A percentile compares a stretch with the other conserved stretches of the same genome.
Evolutionary conservation across 2,329 filamentous ascomycete genomes (phyloP).

Genomic region (Colletotrichum noveboracense): DNA sequence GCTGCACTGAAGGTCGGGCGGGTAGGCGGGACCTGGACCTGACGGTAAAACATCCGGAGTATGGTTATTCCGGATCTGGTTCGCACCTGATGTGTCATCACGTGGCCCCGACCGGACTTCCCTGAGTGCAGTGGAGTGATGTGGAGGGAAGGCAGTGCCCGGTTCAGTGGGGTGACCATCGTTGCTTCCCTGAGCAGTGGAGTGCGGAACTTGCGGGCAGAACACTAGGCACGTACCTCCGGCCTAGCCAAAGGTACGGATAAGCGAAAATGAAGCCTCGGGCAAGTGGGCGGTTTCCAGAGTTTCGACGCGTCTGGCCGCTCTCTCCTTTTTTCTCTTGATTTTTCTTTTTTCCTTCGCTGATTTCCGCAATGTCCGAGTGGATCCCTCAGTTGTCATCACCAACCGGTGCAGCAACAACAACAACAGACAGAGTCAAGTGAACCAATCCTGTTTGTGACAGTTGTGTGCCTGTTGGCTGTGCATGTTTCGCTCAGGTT

Average conservation of each 20-base stretch:
- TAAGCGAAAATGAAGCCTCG: neutral
- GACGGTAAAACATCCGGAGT: no score
- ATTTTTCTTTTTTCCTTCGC: neutral
- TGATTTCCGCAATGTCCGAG: neutral
- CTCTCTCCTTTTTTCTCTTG: neutral
- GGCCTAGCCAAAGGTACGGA: neutral
- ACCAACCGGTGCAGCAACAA: neutral
- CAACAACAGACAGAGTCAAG: neutral
- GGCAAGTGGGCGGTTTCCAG: neutral
- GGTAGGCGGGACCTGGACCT: neutral
- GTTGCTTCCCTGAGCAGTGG: neutral
- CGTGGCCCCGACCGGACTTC: neutral
- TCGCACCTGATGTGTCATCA: neutral
- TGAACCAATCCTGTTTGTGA: neutral
- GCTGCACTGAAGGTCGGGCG: neutral
- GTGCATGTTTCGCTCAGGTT: constrained; percentile 4
- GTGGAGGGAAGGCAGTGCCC: neutral
- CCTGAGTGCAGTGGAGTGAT: neutral
- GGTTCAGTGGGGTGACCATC: neutral
- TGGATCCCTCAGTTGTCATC: neutral
- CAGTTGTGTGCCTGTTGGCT: neutral
- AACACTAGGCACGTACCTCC: neutral
- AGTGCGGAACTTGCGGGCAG: neutral
- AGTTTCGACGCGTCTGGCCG: constrained; percentile 9
- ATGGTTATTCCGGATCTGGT: neutral